A percentile compares a stretch with the other conserved stretches of the same genome.
Evolutionary conservation across 2,329 filamentous ascomycete species (phyloP).

Genomic region (Nemania sp.): DNA sequence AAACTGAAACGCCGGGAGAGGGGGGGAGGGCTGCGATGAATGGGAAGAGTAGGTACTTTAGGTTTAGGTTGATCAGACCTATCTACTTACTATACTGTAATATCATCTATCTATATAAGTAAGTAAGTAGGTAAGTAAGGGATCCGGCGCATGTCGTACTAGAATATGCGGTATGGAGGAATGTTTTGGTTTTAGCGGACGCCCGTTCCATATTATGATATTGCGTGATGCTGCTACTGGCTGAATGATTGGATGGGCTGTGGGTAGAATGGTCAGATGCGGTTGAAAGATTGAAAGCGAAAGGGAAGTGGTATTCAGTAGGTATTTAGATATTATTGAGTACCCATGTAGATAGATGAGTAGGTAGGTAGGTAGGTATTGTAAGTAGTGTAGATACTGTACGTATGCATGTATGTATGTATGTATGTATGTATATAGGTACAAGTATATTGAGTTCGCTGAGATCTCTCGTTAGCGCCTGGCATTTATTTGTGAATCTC

Average conservation of each 20-base stretch:
- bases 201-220: conserved; percentile 17
- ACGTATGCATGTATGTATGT: background rate
- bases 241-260: conserved; percentile 26
- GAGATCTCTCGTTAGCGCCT: conserved; percentile 23
- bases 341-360: background rate
- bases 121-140: too few relatives aligned
- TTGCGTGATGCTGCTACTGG: conserved; percentile 21
- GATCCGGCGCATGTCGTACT: conserved; percentile 1
- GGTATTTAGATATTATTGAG: too few relatives aligned
- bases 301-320: conserved; percentile 22
- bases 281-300: conserved; percentile 4
- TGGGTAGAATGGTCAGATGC: conserved; percentile 14
- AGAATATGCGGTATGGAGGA: background rate
- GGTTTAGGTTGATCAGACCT: conserved; percentile 21
- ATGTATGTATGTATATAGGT: background rate
- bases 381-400: background rate
- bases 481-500: conserved; percentile 17
- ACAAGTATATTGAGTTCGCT: background rate
- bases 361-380: background rate
- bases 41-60: background rate
- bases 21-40: background rate
- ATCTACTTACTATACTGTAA: conserved; percentile 12
- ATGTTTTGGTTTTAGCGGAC: background rate
- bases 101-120: background rate
- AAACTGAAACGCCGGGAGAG: conserved; percentile 23